phyloP scores from a whole-genome alignment of 176 grass and related monocot genomes.

The Triticum aestivum region DNA sequence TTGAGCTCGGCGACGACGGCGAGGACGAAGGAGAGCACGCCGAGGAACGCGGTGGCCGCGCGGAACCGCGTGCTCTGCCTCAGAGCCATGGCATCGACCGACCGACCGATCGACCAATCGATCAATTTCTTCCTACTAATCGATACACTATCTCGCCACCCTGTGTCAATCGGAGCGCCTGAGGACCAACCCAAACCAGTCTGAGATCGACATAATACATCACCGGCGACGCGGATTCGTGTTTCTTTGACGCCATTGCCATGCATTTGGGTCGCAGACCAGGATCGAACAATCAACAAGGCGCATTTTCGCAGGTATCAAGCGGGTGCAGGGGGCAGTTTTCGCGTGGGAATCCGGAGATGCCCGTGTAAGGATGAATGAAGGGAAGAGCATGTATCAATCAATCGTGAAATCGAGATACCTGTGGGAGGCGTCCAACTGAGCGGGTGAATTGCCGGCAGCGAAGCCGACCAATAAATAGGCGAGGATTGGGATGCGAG shows the following conservation, averaged over 20 bases:
- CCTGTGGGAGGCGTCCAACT: slow-evolving; percentile 18
- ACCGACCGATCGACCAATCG: neutral
- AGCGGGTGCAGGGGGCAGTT: neutral
- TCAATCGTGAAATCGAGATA: neutral
- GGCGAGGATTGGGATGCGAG: neutral
- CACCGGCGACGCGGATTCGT: neutral
- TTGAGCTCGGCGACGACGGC: slow-evolving; percentile 49
- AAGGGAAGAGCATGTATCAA: neutral
- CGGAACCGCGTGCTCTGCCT: slow-evolving; percentile 28
- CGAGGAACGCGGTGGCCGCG: slow-evolving; percentile 20
- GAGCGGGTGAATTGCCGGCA: slow-evolving; percentile 20
- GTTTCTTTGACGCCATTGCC: neutral
- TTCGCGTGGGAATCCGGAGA: too few species aligned
- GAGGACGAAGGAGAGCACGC: slow-evolving; percentile 57
- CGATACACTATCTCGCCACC: neutral
- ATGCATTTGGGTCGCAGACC: neutral
- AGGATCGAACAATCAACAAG: too few species aligned
- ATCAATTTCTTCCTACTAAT: neutral
- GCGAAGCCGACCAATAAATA: neutral
- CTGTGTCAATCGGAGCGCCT: neutral
- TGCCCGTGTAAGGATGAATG: neutral
- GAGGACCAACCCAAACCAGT: neutral
- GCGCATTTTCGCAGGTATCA: neutral
- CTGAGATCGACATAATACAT: neutral
- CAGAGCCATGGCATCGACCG: slow-evolving; percentile 34